Evolutionary conservation across 176 grass and related monocot genomes (phyloP), one percentile per base, ranked within the genome.

Genomic region (Cenchrus purpureus): DNA sequence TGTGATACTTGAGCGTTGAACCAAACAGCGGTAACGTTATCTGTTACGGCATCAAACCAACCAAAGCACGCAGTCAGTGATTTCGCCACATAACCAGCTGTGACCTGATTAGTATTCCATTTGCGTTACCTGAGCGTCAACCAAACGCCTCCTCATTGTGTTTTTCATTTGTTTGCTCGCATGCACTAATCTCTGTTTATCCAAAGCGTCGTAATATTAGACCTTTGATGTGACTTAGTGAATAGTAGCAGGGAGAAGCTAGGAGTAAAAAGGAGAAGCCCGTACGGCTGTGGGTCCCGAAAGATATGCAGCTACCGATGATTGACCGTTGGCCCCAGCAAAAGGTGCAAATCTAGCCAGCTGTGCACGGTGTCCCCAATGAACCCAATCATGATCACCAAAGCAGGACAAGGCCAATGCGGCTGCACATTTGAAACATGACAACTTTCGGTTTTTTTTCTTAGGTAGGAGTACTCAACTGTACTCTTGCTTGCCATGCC

Each of bases 281-380:
- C 43, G 52, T 83, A 74, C 46, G 37, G 40, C 40, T 44, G 75
- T 67, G 84, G 79, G 75, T 16, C 81, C 85, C 68, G 1, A 55
- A 55, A 74, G 28, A 73, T 87, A 53, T 61, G 53, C 70, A 76
- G 17, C 63, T 64, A 76, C 76, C 63, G 85, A 89, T 86, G 90
- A 92, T 90, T 86, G 87, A 87, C 76, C 85, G 81, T 84, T 84
- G 69, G 42, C 37, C 74, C 79, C 81, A 80, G 76, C 61, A 71
- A 83, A 87, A 81, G 76, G 63, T 80, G 76, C 53, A 87, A 87
- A 84, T 91, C 81, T 84, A 83, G 82, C 74, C 59, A 79, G 61
- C 76, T 90, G 79, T 83, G 75, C 83, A 82, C 83, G 83, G 73
- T 59, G 72, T 48, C 88, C 81, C 82, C 70, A 61, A 85, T 73